A percentile compares a stretch with the other conserved stretches of the same genome.
phyloP scores from a whole-genome alignment of 1,284 basidiomycete genomes.

The Puccinia polysora region DNA sequence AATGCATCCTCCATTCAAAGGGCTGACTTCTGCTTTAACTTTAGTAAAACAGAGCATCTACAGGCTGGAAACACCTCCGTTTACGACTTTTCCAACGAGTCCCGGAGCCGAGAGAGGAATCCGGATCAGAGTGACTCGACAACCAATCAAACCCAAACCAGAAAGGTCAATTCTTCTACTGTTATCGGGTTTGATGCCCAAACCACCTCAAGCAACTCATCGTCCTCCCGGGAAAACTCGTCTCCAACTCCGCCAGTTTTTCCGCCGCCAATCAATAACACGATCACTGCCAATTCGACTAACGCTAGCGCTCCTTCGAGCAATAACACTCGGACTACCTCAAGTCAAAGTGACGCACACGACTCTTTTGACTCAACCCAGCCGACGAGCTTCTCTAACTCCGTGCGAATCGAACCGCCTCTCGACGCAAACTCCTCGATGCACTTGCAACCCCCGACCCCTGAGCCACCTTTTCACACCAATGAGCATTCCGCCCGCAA shows the following conservation, averaged over 20 bases:
- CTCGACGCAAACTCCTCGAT: background rate
- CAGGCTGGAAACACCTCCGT: background rate
- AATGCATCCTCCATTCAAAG: background rate
- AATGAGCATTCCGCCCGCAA: slow-evolving; percentile 9
- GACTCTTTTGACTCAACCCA: too few relatives aligned
- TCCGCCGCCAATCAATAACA: too few relatives aligned
- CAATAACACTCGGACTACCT: too few relatives aligned
- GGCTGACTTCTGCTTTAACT: background rate
- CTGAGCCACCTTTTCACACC: background rate
- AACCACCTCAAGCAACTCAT: background rate
- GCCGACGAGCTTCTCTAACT: too few relatives aligned
- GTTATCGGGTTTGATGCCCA: background rate
- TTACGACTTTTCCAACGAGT: background rate
- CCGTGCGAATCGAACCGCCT: background rate
- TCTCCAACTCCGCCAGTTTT: too few relatives aligned
- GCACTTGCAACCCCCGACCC: background rate
- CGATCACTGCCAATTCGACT: too few relatives aligned
- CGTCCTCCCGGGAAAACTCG: too few relatives aligned
- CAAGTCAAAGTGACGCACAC: too few relatives aligned
- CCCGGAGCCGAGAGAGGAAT: background rate
- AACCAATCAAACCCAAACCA: background rate
- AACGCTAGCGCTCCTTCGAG: too few relatives aligned
- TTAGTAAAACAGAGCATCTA: slow-evolving; percentile 1
- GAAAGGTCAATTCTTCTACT: background rate
- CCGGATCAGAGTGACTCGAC: background rate